A percentile compares a stretch with the other conserved stretches of the same genome.
Evolutionary conservation across 2,329 filamentous ascomycete genomes (phyloP).

Genomic region (Beauveria varroae): DNA sequence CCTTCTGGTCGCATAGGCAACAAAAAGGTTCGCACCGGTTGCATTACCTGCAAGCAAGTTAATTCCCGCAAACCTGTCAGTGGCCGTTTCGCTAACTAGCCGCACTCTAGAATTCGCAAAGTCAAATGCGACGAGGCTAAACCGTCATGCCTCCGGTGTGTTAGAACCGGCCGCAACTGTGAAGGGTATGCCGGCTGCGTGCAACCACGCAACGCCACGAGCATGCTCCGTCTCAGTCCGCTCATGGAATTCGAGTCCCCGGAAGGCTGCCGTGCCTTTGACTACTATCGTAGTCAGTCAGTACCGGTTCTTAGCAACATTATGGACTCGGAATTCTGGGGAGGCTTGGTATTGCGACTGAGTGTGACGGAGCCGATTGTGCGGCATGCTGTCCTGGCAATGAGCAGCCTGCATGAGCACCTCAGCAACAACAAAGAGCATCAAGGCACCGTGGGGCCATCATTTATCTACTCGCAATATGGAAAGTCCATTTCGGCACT

Average conservation of each 20-base stretch:
- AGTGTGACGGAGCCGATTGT: conserved; percentile 38
- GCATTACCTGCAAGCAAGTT: conserved; percentile 48
- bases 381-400: conserved; percentile 41
- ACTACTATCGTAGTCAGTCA: conserved; percentile 28
- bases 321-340: conserved; percentile 37
- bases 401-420: conserved; percentile 39
- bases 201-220: conserved; percentile 10
- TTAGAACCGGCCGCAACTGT: conserved; percentile 47
- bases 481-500: conserved; percentile 39
- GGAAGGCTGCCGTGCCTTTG: conserved; percentile 22
- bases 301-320: conserved; percentile 34
- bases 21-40: conserved; percentile 42
- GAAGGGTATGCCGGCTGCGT: conserved; percentile 40
- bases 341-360: conserved; percentile 36
- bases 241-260: conserved; percentile 15
- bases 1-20: conserved; percentile 32
- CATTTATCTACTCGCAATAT: conserved; percentile 31
- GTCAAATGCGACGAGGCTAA: conserved; percentile 51
- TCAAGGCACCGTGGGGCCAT: conserved; percentile 13
- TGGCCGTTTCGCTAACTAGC: not conserved
- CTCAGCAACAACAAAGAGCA: conserved; percentile 14
- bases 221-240: conserved; percentile 12
- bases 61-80: not conserved
- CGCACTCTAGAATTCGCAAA: conserved; percentile 37
- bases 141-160: conserved; percentile 44